Evolutionary conservation across 179 eudicot species (phyloP), one percentile per base, ranked within the genome.

Genomic region (Amaranthus tricolor): DNA sequence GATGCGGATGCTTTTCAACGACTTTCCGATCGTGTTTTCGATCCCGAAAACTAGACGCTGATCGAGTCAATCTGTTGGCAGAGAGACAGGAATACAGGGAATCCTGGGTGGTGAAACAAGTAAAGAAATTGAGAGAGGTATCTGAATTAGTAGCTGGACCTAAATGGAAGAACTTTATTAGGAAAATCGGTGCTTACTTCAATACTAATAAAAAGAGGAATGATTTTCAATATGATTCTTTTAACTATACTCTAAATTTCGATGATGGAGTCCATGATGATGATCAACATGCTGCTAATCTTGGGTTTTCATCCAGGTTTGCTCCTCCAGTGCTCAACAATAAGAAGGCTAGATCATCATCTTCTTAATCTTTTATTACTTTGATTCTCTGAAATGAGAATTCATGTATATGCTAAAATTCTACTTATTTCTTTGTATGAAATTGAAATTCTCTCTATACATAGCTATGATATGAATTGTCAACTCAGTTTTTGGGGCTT

Each of bases 131-230:
- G 52, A 87, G 74, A 80, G 91, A 85, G 74, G 67, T 71, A 9
- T 88, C 98, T 5, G 98, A 93, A 76, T 15, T 84, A 10, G 80
- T 88, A n/a, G 96, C 92, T 0, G 95, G 97, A 66, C 93, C 93
- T 2, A 90, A 86, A 52, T 93, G 96, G 97, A 94, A 94, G 87
- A 94, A 84, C 56, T 87, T 91, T 9, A 55, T 87, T 0, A 73
- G 92, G 52, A 90, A 76, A 62, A 65, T 91, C 0, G 84, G 93
- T 9, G 87, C 80, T n/a, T 70, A 80, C 59, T 82, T 83, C 5
- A 84, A 70, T 55, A 67, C 53, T 71, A 84, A 75, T 65, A 85
- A 77, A 61, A 73, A 51, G 55, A 80, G 47, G 76, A 75, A 50
- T 59, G 79, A 68, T 54, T 80, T 85, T 71, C 86, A 80, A 72